Base-by-base conservation (phyloP, 257 asterid species). In the Fraxinus americana region DNA sequence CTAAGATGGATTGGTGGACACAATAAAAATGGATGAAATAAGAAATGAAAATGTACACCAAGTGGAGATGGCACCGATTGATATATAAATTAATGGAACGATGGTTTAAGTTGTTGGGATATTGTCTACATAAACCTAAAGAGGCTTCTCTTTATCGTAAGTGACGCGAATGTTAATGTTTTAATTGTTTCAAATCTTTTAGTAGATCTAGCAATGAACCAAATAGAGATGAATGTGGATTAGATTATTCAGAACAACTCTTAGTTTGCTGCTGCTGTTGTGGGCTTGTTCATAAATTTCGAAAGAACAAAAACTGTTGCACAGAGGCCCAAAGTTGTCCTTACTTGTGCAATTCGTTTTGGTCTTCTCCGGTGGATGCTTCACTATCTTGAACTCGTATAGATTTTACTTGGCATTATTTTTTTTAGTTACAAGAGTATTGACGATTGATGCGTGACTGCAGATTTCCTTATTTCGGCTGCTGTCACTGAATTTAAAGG, bases 401-500 rank as follows among this genome's bases (percentile, higher is more conserved):
- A 9, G 38, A 45, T 68, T 5, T 27, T 21, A 23, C 34, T 63
- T 23, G 35, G 69, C 7, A 9, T 63, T 25, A 63, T 23, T 2
- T n/a, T 63, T 63, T 25, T 25, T 54, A 54, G 34, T 23, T 63
- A 3, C 27, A 25, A 63, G 69, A 63, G 17, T 5, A 23, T 12
- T 63, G 17, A 23, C 35, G 10, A 17, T 52, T 73, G 50, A 21
- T 73, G 16, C 68, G 12, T 65, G 4, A n/a, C 32, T 85, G 91
- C 91, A 95, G 99, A 91, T 82, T 93, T 88, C 86, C 91, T 93
- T 70, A 86, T 89, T 68, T 93, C 98, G 45, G 97, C 98, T 57
- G 97, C 96, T 25, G 98, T 96, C 70, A 86, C 97, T 67, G 99
- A 96, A 89, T 91, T 96, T 54, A 96, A 96, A 83, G 99, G 98